Percentiles rank a stretch among this genome's conserved stretches.
phyloP scores from a whole-genome alignment of 306 rosid genomes.

The Prunus fruticosa region DNA sequence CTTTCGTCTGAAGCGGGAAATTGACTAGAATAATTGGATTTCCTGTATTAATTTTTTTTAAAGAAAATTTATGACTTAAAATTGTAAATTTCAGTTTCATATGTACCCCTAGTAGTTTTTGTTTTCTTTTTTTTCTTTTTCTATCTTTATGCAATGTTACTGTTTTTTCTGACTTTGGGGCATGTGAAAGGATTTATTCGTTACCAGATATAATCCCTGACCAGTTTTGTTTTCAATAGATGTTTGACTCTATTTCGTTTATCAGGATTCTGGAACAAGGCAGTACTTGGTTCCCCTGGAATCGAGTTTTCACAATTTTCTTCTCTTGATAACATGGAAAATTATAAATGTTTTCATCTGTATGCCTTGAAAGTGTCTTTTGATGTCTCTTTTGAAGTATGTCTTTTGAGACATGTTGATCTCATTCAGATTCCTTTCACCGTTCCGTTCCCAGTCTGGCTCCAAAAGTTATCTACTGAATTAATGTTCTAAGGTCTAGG shows the following conservation, averaged over 20 bases:
- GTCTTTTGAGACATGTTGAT: too few species aligned
- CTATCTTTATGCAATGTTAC: neutral
- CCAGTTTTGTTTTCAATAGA: conserved; percentile 41
- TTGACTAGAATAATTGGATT: conserved; percentile 47
- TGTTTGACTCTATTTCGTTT: neutral
- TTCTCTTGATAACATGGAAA: too few species aligned
- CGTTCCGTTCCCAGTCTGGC: too few species aligned
- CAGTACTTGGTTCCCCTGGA: neutral
- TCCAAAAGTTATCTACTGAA: too few species aligned
- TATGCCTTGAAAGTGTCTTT: too few species aligned
- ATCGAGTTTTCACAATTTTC: neutral
- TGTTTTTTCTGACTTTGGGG: conserved; percentile 33
- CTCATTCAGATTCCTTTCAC: too few species aligned
- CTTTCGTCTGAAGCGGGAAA: conserved; percentile 43
- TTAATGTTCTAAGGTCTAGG: too few species aligned
- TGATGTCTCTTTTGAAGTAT: too few species aligned
- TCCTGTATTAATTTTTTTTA: conserved; percentile 30
- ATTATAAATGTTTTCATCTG: too few species aligned
- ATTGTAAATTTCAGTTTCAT: conserved; percentile 55
- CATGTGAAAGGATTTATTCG: conserved; percentile 28
- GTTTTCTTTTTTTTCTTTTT: neutral
- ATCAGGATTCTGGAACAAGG: neutral
- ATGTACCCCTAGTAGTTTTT: conserved; percentile 24
- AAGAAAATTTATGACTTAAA: conserved; percentile 22
- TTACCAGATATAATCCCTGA: conserved; percentile 14